Percentiles rank a stretch among this genome's conserved stretches.
Conservation (phyloP, 257 asterid species). For the Paulownia fortunei region DNA sequence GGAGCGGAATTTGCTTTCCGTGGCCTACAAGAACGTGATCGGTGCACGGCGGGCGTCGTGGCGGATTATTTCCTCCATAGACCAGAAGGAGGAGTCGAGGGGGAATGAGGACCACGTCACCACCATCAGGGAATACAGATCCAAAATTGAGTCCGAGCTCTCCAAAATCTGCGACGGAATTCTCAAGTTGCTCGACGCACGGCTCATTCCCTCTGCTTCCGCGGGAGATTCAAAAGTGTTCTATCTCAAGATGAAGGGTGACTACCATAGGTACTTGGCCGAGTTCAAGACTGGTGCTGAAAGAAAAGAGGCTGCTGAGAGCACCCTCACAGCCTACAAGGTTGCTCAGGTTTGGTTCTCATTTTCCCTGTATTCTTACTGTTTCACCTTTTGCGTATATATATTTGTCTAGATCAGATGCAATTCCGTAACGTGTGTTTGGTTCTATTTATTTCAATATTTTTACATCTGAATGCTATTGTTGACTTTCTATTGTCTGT, state of each 20-base stretch:
- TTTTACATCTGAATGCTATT: not conserved
- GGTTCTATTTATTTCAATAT: not conserved
- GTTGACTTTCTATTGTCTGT: slow-evolving; percentile 11
- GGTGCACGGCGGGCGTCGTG: slow-evolving; percentile 48
- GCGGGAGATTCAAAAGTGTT: slow-evolving; percentile 49
- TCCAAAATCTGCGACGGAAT: slow-evolving; percentile 44
- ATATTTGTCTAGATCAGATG: slow-evolving; percentile 9
- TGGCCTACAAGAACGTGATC: slow-evolving; percentile 51
- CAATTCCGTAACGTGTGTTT: not conserved
- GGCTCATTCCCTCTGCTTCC: slow-evolving; percentile 42
- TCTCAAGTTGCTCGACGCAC: slow-evolving; percentile 41
- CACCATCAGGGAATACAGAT: slow-evolving; percentile 46
- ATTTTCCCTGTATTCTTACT: not conserved
- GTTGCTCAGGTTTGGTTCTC: slow-evolving; percentile 47
- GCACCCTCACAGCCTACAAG: slow-evolving; percentile 48
- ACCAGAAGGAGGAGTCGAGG: slow-evolving; percentile 51
- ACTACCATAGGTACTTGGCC: slow-evolving; percentile 47
- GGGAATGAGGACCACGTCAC: slow-evolving; percentile 45
- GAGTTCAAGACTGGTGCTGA: slow-evolving; percentile 49
- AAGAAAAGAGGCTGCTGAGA: slow-evolving; percentile 56
- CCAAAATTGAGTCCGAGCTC: slow-evolving; percentile 50
- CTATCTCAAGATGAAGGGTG: slow-evolving; percentile 52
- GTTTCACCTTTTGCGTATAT: not conserved
- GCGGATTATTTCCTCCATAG: slow-evolving; percentile 49
- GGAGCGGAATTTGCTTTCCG: slow-evolving; percentile 50